phyloP scores from a whole-genome alignment of 139 green algal species.

The Nannochloris sp. region DNA sequence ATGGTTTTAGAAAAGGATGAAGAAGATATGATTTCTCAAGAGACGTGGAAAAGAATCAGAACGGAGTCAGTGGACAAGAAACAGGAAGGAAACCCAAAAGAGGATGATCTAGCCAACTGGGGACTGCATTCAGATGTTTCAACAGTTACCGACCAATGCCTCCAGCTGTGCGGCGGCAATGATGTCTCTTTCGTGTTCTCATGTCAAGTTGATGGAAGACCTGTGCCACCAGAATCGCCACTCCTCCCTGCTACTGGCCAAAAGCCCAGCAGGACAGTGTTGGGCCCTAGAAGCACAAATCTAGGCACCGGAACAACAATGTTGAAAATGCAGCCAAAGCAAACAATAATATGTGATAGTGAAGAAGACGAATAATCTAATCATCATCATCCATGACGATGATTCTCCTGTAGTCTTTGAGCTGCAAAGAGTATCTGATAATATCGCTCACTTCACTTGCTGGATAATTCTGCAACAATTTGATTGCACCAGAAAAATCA shows the following conservation, averaged over 20 bases:
- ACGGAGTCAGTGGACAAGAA: background rate
- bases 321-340: background rate
- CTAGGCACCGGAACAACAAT: background rate
- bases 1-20: slow-evolving; percentile 27
- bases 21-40: background rate
- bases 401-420: slow-evolving; percentile 19
- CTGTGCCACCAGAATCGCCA: slow-evolving; percentile 21
- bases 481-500: slow-evolving; percentile 85
- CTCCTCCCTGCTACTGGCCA: slow-evolving; percentile 1
- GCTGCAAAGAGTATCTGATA: slow-evolving; percentile 24
- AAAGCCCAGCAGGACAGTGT: background rate
- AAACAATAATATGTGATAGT: slow-evolving; percentile 6
- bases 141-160: slow-evolving; percentile 75
- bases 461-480: slow-evolving; percentile 84
- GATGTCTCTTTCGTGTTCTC: slow-evolving; percentile 86
- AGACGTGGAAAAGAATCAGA: background rate
- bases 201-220: slow-evolving; percentile 51
- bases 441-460: slow-evolving; percentile 48
- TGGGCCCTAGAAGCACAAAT: background rate
- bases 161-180: slow-evolving; percentile 27
- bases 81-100: slow-evolving; percentile 72
- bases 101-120: slow-evolving; percentile 89
- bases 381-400: slow-evolving; percentile 21
- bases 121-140: slow-evolving; percentile 64
- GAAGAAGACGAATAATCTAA: slow-evolving; percentile 1